These are phyloP conservation scores for Rhynchosporium secalis DNA, from an alignment of 2,329 filamentous ascomycete species.

Conservation along the genomic window DNA sequence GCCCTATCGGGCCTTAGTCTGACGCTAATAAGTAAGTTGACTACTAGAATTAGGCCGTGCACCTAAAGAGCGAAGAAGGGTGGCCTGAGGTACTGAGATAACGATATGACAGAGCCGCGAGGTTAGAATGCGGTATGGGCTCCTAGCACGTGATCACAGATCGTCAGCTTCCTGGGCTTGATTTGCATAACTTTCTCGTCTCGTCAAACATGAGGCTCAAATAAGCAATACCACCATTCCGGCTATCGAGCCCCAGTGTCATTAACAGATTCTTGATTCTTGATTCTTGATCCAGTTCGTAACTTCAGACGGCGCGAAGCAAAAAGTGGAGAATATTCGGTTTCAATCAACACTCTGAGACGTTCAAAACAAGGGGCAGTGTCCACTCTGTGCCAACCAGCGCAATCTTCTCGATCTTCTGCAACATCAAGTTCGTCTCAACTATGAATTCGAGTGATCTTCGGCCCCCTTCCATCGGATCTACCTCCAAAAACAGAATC, in stretches of 20 bases:
- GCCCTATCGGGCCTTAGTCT: too few relatives aligned
- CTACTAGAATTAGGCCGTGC: too few relatives aligned
- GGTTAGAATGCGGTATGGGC: not conserved
- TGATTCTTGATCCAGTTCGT: not conserved
- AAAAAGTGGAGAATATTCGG: not conserved
- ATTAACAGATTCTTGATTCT: not conserved
- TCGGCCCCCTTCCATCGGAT: not conserved
- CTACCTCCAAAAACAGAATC: not conserved
- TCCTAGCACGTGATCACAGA: not conserved
- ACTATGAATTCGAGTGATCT: not conserved
- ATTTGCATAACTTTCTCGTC: not conserved
- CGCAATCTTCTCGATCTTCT: not conserved
- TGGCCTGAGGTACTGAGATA: too few relatives aligned
- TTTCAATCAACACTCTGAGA: slow-evolving; percentile 6
- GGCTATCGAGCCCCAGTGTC: not conserved
- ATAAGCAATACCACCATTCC: too few relatives aligned
- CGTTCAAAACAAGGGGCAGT: not conserved
- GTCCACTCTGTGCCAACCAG: not conserved
- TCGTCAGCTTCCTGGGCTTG: not conserved
- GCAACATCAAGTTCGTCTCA: not conserved
- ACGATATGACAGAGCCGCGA: too few relatives aligned
- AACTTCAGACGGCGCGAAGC: not conserved
- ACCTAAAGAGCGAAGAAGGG: too few relatives aligned
- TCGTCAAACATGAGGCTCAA: not conserved
- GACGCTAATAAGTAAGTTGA: too few relatives aligned